Conservation (phyloP, 345 rosid species). For the Eutrema yunnanense region DNA sequence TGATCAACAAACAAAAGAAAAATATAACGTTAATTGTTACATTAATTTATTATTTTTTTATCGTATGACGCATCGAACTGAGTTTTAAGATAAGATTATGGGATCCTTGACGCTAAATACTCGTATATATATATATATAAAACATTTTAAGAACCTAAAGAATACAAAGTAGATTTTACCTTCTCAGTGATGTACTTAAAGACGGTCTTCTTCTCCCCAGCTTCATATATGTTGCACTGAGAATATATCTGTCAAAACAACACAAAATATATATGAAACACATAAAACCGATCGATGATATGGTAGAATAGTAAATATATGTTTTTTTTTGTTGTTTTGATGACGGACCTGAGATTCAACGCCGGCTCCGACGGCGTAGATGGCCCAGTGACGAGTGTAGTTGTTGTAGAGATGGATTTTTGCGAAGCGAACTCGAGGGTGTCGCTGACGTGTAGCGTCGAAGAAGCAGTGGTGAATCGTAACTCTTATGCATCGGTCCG, state of each 20-base stretch:
- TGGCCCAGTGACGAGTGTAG: slow-evolving; percentile 83
- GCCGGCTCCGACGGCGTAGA: slow-evolving; percentile 92
- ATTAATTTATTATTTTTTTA: background rate
- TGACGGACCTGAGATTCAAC: slow-evolving; percentile 75
- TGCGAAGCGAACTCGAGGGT: slow-evolving; percentile 88
- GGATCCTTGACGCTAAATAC: background rate
- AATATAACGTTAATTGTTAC: background rate
- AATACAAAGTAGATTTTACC: slow-evolving; percentile 28
- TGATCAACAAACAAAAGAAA: slow-evolving; percentile 15
- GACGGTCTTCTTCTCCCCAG: slow-evolving; percentile 79
- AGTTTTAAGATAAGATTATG: background rate
- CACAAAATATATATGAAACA: background rate
- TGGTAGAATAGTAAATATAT: background rate
- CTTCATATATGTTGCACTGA: slow-evolving; percentile 93
- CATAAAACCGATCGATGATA: background rate
- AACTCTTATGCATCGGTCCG: slow-evolving; percentile 77
- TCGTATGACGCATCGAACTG: background rate
- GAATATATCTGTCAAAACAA: slow-evolving; percentile 61
- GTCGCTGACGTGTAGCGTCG: slow-evolving; percentile 80
- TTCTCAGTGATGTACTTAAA: slow-evolving; percentile 83
- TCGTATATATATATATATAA: too few relatives aligned
- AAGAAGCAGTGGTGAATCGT: slow-evolving; percentile 98
- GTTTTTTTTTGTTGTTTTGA: background rate
- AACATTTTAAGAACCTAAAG: background rate
- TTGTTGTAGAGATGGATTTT: slow-evolving; percentile 86